Evolutionary conservation across 2,329 filamentous ascomycete species (phyloP).

Genomic region (Colletotrichum chrysophilum): DNA sequence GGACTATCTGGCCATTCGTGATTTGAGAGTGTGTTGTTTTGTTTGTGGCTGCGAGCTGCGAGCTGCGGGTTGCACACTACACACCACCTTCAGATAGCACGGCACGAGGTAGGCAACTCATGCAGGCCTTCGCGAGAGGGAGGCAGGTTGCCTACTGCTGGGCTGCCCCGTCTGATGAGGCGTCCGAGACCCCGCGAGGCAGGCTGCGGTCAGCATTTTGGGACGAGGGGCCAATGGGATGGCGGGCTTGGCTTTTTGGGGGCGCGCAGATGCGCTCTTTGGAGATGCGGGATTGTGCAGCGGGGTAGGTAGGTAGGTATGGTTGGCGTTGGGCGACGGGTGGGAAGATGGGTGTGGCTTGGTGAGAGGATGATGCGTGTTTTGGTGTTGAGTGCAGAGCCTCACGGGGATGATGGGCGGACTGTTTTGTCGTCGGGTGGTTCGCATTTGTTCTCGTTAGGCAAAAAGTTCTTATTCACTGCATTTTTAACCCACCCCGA

Average conservation of each 20-base stretch:
- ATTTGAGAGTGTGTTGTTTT: neutral
- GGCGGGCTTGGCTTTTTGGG: neutral
- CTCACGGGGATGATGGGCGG: neutral
- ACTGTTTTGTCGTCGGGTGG: fast-evolving
- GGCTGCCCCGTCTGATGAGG: neutral
- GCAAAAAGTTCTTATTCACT: no score
- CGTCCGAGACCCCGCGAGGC: neutral
- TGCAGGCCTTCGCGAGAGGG: neutral
- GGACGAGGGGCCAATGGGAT: neutral
- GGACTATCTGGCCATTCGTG: neutral
- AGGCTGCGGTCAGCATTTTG: neutral
- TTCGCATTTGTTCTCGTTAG: neutral
- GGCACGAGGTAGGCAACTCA: neutral
- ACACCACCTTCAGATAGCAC: neutral
- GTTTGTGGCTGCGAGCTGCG: neutral
- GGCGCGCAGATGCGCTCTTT: neutral
- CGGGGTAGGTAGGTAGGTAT: neutral
- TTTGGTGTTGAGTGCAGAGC: neutral
- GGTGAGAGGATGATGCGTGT: neutral
- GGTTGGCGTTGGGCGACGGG: neutral
- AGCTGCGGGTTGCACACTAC: neutral
- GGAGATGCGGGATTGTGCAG: neutral
- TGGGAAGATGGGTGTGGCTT: neutral
- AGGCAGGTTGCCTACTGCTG: neutral
- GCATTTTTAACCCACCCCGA: no score